phyloP scores from a whole-genome alignment of 805 yeast genomes.

The Hanseniaspora occidentalis region DNA sequence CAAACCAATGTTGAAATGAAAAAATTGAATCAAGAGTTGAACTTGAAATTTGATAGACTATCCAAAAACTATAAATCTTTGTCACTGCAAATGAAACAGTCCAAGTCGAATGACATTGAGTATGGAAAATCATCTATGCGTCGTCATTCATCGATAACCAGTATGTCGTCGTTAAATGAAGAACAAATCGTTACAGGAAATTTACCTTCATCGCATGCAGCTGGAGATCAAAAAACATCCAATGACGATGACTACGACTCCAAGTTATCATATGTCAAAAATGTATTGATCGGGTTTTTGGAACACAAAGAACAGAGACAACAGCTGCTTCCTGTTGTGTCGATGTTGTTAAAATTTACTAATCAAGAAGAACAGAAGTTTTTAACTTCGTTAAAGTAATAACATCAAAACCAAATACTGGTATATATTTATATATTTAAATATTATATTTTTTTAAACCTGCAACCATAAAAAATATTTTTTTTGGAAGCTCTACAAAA shows the following conservation, averaged over 20 bases:
- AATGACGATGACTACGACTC: constrained; percentile 18
- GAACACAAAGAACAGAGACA: constrained; percentile 89
- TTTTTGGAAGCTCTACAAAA: not conserved
- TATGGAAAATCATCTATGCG: constrained; percentile 24
- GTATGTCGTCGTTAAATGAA: not conserved
- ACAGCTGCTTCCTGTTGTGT: constrained; percentile 73
- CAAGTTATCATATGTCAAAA: constrained; percentile 69
- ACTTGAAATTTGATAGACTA: constrained; percentile 51
- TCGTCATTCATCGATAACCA: not conserved
- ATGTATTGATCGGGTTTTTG: constrained; percentile 80
- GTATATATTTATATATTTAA: not conserved
- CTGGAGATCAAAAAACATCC: not conserved
- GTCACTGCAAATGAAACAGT: constrained; percentile 42
- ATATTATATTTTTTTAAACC: too few relatives aligned
- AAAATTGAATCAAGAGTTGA: constrained; percentile 53
- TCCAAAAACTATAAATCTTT: constrained; percentile 52
- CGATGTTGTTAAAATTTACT: constrained; percentile 57
- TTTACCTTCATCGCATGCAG: not conserved
- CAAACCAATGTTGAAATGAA: constrained; percentile 39
- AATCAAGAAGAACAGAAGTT: constrained; percentile 65
- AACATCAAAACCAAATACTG: not conserved
- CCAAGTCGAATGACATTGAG: constrained; percentile 24
- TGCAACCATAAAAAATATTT: not conserved
- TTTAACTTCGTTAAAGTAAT: constrained; percentile 33
- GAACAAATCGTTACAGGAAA: not conserved